These are phyloP conservation scores for Pseudopithomyces maydicus DNA, from an alignment of 2,329 filamentous ascomycete species.

Conservation along the genomic window DNA sequence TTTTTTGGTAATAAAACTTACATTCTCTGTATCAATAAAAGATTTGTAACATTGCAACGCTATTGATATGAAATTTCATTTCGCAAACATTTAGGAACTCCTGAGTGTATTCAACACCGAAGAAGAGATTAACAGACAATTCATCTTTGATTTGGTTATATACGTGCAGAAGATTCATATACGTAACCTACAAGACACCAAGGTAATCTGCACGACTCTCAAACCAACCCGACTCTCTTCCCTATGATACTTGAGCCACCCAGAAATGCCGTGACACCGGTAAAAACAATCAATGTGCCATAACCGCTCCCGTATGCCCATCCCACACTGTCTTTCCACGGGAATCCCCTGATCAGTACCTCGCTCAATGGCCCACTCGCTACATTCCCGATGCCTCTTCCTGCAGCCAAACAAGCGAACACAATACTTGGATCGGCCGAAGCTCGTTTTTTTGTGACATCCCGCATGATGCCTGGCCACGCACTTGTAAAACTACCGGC, in stretches of 20 bases:
- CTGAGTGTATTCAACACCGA: too few species aligned
- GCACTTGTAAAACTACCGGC: constrained; percentile 32
- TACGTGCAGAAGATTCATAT: too few species aligned
- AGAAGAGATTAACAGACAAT: too few species aligned
- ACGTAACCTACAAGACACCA: too few species aligned
- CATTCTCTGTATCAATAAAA: too few species aligned
- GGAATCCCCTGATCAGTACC: constrained; percentile 35
- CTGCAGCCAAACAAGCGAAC: constrained; percentile 52
- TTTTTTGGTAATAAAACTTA: too few species aligned
- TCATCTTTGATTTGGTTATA: too few species aligned
- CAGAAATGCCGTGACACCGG: constrained; percentile 40
- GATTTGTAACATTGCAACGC: too few species aligned
- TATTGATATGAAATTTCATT: too few species aligned
- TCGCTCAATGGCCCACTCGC: constrained; percentile 57
- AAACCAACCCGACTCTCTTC: constrained; percentile 1
- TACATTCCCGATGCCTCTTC: constrained; percentile 57
- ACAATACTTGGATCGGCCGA: constrained; percentile 48
- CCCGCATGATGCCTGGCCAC: constrained; percentile 32
- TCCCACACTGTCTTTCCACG: not conserved
- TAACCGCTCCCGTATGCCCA: constrained; percentile 45
- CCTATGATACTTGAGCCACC: constrained; percentile 12
- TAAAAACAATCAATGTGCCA: constrained; percentile 47
- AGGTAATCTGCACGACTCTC: not conserved
- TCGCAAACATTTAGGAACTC: too few species aligned
- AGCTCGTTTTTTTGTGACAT: constrained; percentile 19